A percentile compares a stretch with the other conserved stretches of the same genome.
phyloP scores from a whole-genome alignment of 192 early-diverging fungal species.

The Endogone sp. region DNA sequence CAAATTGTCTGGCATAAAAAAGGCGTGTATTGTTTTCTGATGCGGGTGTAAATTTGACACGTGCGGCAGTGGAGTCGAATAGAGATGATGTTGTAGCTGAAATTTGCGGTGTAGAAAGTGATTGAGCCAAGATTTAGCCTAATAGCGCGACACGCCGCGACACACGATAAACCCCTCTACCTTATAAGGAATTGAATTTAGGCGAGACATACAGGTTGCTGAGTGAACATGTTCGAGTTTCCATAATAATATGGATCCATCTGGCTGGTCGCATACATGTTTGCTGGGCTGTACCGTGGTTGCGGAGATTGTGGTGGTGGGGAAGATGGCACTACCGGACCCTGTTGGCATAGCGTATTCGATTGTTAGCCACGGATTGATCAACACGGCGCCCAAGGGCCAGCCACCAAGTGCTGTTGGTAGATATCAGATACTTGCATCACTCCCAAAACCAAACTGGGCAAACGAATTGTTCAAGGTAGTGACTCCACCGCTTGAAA shows the following conservation, averaged over 20 bases:
- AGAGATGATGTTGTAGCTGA: constrained; percentile 80
- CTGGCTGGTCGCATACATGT: constrained; percentile 11
- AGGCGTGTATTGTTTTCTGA: constrained; percentile 74
- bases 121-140: background rate
- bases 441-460: constrained; percentile 9
- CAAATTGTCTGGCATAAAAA: constrained; percentile 82
- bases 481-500: constrained; percentile 2
- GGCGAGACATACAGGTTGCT: constrained; percentile 27
- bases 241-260: constrained; percentile 31
- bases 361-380: background rate
- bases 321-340: background rate
- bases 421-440: background rate
- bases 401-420: too few relatives aligned
- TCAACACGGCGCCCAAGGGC: too few relatives aligned
- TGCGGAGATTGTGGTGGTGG: constrained; percentile 1
- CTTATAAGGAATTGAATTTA: background rate
- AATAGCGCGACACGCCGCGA: background rate
- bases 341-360: background rate
- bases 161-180: too few relatives aligned
- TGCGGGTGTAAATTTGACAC: constrained; percentile 66
- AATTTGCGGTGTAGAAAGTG: constrained; percentile 2
- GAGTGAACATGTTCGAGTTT: constrained; percentile 15
- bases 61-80: constrained; percentile 62
- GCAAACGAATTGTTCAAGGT: constrained; percentile 17
- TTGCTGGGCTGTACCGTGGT: background rate